Base-by-base conservation (phyloP, 805 yeast genomes). In the Sungouiella blattae region DNA sequence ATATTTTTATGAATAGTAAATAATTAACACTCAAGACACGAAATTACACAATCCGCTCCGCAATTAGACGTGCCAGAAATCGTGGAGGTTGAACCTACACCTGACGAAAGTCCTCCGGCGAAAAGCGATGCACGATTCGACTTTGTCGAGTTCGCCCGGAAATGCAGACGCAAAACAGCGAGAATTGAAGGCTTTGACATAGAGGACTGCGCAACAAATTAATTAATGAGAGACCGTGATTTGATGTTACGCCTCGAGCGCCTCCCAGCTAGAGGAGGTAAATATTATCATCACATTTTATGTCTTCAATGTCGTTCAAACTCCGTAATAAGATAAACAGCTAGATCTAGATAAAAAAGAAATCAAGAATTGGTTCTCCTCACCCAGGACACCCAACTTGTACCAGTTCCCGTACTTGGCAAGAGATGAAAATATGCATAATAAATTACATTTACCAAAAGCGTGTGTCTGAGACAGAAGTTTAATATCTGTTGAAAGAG, bases 141-240 rank as follows among this genome's bases (percentile, higher is more conserved):
- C 56, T 67, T 84, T 26, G 75, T 68, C 11, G 76, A 62, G 26
- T 80, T 78, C 52, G 80, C 87, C 0, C 56, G 63, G 15, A 68
- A 67, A 25, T 61, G 87, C 34, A 43, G 67, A 12, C 54, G 55
- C 75, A 3, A 47, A 57, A 42, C 64, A 52, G 33, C 56, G 52
- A 43, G 40, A 47, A 14, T 67, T 51, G 37, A 37, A 49, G 12
- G 46, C 44, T 8, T 28, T 53, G 51, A n/a, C 31, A 40, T 11
- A 37, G 44, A 12, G 38, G 71, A 18, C 48, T 49, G 9, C 33
- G 41, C 5, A 65, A 66, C 37, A 45, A 64, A 4, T 67, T 50
- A 41, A 51, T 67, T 47, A 46, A 58, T 28, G 72, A 1, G 74
- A 68, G 37, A 45, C 44, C 28, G 50, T 52, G 25, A 63, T 49